Evolutionary conservation across 2,329 filamentous ascomycete species (phyloP).

Genomic region (Ophiostoma sp.): DNA sequence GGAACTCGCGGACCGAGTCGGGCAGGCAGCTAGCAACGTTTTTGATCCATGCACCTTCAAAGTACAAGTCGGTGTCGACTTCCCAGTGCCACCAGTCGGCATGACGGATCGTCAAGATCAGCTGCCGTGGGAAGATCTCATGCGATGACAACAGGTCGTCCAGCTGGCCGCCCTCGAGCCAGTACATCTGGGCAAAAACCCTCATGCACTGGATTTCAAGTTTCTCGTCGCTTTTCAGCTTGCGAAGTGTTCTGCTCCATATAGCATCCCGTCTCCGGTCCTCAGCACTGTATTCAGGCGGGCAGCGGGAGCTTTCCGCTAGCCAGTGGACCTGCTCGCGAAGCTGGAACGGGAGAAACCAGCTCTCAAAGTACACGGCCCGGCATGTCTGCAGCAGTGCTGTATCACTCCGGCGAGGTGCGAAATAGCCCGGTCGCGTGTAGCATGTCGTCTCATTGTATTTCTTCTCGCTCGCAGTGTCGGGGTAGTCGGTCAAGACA

Average conservation of each 20-base stretch:
- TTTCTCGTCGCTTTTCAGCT: slow-evolving; percentile 13
- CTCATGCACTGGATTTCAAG: slow-evolving; percentile 34
- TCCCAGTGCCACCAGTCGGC: slow-evolving; percentile 47
- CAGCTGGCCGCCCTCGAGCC: slow-evolving; percentile 33
- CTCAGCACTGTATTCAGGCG: slow-evolving; percentile 27
- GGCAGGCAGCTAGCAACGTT: slow-evolving; percentile 29
- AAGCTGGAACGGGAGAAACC: slow-evolving; percentile 39
- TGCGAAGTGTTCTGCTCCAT: neutral
- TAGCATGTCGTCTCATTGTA: slow-evolving; percentile 36
- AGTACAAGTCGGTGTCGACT: slow-evolving; percentile 33
- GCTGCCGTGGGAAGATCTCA: slow-evolving; percentile 33
- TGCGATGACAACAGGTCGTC: slow-evolving; percentile 28
- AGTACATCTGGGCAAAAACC: slow-evolving; percentile 41
- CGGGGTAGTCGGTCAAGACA: slow-evolving; percentile 37
- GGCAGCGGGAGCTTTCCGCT: slow-evolving; percentile 31
- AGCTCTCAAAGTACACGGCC: slow-evolving; percentile 39
- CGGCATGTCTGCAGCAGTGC: slow-evolving; percentile 41
- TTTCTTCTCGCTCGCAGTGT: slow-evolving; percentile 28
- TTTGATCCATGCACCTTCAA: slow-evolving; percentile 38
- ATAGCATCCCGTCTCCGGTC: too few relatives aligned
- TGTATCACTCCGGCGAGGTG: slow-evolving; percentile 35
- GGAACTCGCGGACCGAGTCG: slow-evolving; percentile 36
- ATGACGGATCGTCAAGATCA: slow-evolving; percentile 45
- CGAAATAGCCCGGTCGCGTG: slow-evolving; percentile 38
- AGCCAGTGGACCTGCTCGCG: slow-evolving; percentile 40